Percentiles rank a stretch among this genome's conserved stretches.
These are phyloP conservation scores for Plasmodium ovale DNA, from an alignment of 169 alveolate genomes.

Conservation along the genomic window DNA sequence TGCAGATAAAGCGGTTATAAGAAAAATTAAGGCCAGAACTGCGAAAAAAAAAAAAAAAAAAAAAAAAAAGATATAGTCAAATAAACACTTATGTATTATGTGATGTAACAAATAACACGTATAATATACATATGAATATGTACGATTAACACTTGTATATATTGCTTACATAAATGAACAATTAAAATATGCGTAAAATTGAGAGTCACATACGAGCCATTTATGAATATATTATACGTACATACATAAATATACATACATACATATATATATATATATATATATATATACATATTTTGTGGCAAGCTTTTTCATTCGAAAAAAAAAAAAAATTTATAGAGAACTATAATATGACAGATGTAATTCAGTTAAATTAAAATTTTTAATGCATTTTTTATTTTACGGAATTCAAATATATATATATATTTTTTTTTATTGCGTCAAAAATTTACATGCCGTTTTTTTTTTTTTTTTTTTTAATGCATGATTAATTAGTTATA, in stretches of 20 bases:
- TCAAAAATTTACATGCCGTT: background rate
- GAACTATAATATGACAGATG: slow-evolving; percentile 1
- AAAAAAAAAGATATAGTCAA: too few relatives aligned
- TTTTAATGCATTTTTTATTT: background rate
- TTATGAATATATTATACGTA: too few relatives aligned
- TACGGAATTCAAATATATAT: too few relatives aligned
- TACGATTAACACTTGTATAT: too few relatives aligned
- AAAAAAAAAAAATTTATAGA: background rate
- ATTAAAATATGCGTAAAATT: too few relatives aligned
- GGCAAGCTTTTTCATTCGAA: background rate
- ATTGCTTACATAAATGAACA: too few relatives aligned
- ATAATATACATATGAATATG: too few relatives aligned
- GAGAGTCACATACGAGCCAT: too few relatives aligned
- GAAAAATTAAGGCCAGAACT: slow-evolving; percentile 20
- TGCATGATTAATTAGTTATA: slow-evolving; percentile 2
- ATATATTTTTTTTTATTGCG: too few relatives aligned
- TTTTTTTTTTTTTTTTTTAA: background rate
- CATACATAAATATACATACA: too few relatives aligned
- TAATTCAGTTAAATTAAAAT: background rate
- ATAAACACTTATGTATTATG: too few relatives aligned
- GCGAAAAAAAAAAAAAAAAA: slow-evolving; percentile 20
- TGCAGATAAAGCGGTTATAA: slow-evolving; percentile 46
- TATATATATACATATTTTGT: background rate
- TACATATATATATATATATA: background rate
- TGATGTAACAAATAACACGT: too few relatives aligned